phyloP scores from a whole-genome alignment of 2,329 filamentous ascomycete genomes.

The Sarocladium kiliense region DNA sequence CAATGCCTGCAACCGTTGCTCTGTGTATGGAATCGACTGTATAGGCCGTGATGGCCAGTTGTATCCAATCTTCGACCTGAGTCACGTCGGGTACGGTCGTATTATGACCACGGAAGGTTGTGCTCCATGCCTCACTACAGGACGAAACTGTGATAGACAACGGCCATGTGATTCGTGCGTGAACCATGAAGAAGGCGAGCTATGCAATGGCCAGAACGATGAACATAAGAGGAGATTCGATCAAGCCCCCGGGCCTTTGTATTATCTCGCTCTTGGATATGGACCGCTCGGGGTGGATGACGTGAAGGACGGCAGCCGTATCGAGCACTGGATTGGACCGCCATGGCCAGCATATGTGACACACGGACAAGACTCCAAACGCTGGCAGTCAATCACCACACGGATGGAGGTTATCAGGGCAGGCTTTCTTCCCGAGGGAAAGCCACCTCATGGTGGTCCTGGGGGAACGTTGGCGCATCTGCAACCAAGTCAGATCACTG shows the following conservation, averaged over 20 bases:
- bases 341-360: neutral
- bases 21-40: conserved; percentile 26
- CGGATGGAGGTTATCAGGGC: neutral
- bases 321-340: conserved; percentile 20
- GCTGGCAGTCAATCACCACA: neutral
- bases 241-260: conserved; percentile 11
- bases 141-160: conserved; percentile 28
- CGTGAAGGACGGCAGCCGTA: conserved; percentile 15
- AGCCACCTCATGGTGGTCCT: neutral
- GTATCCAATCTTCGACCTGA: conserved; percentile 23
- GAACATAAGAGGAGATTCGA: conserved; percentile 15
- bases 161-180: conserved; percentile 32
- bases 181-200: conserved; percentile 9
- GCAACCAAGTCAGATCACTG: neutral
- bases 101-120: conserved; percentile 21
- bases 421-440: neutral
- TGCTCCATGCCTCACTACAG: conserved; percentile 16
- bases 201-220: conserved; percentile 6
- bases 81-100: conserved; percentile 25
- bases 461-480: neutral
- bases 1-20: conserved; percentile 21
- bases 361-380: neutral
- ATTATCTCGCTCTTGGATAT: conserved; percentile 22
- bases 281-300: conserved; percentile 20
- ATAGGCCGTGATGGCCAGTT: conserved; percentile 6